phyloP scores from a whole-genome alignment of 768 basidiomycete genomes.

The Boletus barrowsii region DNA sequence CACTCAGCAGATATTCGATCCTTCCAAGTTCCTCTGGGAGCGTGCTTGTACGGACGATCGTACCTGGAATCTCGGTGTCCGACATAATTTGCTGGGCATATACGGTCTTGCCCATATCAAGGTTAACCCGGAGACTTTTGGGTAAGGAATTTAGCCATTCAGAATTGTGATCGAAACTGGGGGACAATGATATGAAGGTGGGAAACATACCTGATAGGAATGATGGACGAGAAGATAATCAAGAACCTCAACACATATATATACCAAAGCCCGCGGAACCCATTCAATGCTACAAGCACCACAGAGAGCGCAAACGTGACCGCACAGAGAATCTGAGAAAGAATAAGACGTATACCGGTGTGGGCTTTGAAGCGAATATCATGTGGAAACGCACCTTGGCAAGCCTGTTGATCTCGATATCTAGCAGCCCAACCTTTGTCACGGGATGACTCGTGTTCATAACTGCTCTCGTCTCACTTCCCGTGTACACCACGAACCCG shows the following conservation, averaged over 20 bases:
- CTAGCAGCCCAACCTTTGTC: conserved; percentile 89
- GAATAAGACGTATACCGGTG: not conserved
- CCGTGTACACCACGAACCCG: conserved; percentile 93
- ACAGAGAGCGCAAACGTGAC: conserved; percentile 92
- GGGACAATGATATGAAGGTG: not conserved
- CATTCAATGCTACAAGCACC: conserved; percentile 90
- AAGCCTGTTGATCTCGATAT: conserved; percentile 91
- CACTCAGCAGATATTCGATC: conserved; percentile 93
- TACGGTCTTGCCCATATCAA: conserved; percentile 99
- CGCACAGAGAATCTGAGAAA: conserved; percentile 77
- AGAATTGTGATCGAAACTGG: not conserved
- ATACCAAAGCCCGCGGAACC: conserved; percentile 94
- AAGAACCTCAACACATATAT: conserved; percentile 96
- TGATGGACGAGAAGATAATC: conserved; percentile 97
- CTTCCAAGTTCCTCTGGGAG: conserved; percentile 94
- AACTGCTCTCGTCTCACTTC: conserved; percentile 91
- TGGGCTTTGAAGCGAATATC: not conserved
- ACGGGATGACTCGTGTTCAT: conserved; percentile 98
- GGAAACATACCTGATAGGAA: conserved; percentile 88
- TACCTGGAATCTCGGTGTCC: conserved; percentile 88
- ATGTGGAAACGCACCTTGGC: conserved; percentile 66
- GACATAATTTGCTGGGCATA: conserved; percentile 95
- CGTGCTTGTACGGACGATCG: conserved; percentile 96
- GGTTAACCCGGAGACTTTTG: conserved; percentile 88
- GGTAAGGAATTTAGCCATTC: not conserved